Evolutionary conservation across 1,284 basidiomycete genomes (phyloP), one percentile per base, ranked within the genome.

Genomic region (Apiotrichum mycotoxinovorans): DNA sequence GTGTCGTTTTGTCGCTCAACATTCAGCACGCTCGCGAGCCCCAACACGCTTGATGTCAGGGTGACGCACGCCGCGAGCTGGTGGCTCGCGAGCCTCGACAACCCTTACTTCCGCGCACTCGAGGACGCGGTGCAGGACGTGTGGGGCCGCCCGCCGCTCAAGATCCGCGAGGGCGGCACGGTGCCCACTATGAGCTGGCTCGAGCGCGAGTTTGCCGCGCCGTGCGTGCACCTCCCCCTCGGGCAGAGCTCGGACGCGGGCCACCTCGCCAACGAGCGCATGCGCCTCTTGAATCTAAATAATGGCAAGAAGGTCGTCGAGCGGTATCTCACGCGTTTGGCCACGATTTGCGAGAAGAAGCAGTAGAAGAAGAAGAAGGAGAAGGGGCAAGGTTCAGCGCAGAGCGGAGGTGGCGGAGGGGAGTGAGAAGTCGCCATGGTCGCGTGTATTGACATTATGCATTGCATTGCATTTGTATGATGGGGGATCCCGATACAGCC

Each of bases 121-220:
- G 89, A 92, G 71, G 79, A 80, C 40, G 87, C 91, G 11, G 84
- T 97, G 0, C 80, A 83, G 58, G 85, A 90, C 46, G 90, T 94
- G 66, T 96, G 91, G 93, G 85, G 85, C 18, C 79, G 84, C 26
- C 83, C 86, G 59, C 94, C 94, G 3, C 78, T 97, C 62, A 85
- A 88, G 49, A 95, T 96, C 56, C 83, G 93, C 42, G 95, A 98
- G 80, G 95, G 95, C 68, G 95, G 95, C 27, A 76, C 70, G 0
- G 91, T 93, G 51, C 93, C 93, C 1, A 91, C 90, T 1, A 85
- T 98, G 1, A 92, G 92, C 0, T 93, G 87, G 75, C 80, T 98
- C 3, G 95, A 98, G 75, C 91, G 94, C 68, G 87, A 88, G 69
- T 91, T 98, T 49, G 69, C 70, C 4, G 81, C 80, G 0, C 75